These are phyloP conservation scores for Pezicula rhizophila DNA, from an alignment of 2,329 filamentous ascomycete genomes.

Conservation along the genomic window DNA sequence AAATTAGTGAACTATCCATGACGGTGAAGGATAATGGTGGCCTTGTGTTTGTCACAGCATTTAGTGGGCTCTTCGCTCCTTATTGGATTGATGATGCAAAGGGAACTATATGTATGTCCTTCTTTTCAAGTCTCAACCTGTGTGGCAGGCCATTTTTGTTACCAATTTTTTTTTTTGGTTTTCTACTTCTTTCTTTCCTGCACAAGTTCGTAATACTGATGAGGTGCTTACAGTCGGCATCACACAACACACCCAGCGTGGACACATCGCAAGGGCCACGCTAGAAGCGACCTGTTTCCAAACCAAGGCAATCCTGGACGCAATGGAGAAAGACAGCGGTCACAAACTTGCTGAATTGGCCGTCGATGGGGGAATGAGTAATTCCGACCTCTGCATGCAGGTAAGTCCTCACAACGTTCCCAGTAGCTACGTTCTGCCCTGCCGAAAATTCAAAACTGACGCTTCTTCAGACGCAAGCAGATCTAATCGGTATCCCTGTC, in stretches of 20 bases:
- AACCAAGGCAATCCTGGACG: slow-evolving; percentile 84
- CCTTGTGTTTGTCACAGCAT: slow-evolving; percentile 82
- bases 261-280: slow-evolving; percentile 83
- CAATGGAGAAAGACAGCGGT: slow-evolving; percentile 82
- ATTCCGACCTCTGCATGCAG: slow-evolving; percentile 85
- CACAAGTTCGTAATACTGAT: too few relatives aligned
- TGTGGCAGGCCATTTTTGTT: neutral
- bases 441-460: neutral
- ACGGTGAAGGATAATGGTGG: slow-evolving; percentile 68
- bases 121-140: neutral
- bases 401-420: slow-evolving; percentile 27
- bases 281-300: slow-evolving; percentile 90
- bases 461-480: slow-evolving; percentile 63
- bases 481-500: slow-evolving; percentile 76
- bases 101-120: slow-evolving; percentile 56
- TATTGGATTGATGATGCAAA: slow-evolving; percentile 95
- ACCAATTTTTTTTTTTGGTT: slow-evolving; percentile 37
- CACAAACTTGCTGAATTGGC: slow-evolving; percentile 69
- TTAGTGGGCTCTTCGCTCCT: slow-evolving; percentile 83
- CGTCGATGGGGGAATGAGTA: slow-evolving; percentile 86
- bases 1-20: slow-evolving; percentile 45
- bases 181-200: neutral
- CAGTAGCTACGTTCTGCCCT: neutral
- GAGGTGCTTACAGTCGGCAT: slow-evolving; percentile 54
- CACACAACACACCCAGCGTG: slow-evolving; percentile 76